A percentile compares a stretch with the other conserved stretches of the same genome.
phyloP scores from a whole-genome alignment of 1,284 basidiomycete species.

The Cystobasidium sp. region DNA sequence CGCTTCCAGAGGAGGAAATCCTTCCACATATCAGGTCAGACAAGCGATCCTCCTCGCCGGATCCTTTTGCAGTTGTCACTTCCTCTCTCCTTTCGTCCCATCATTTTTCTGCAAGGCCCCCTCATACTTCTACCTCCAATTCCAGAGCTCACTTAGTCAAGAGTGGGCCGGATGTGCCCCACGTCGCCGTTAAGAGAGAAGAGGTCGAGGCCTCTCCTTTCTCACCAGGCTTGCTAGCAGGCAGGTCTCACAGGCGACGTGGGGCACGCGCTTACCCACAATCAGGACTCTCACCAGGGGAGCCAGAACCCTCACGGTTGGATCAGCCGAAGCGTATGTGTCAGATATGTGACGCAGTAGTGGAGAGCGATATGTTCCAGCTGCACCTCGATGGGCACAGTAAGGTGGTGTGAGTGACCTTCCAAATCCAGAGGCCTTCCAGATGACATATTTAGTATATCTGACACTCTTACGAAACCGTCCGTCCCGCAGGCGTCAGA shows the following conservation, averaged over 20 bases:
- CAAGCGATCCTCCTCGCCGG: not conserved
- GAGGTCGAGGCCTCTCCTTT: not conserved
- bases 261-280: not conserved
- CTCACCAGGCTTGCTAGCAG: not conserved
- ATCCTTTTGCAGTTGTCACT: no score
- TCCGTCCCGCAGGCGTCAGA: no score
- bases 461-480: no score
- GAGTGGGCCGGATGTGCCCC: not conserved
- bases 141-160: not conserved
- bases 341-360: no score
- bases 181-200: not conserved
- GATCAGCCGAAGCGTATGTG: no score
- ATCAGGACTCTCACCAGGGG: not conserved
- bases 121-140: not conserved
- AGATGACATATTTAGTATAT: no score
- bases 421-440: no score
- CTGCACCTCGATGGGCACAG: no score
- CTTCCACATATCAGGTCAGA: not conserved
- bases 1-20: not conserved
- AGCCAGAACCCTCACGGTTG: no score
- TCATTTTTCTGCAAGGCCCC: not conserved
- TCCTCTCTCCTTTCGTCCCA: not conserved
- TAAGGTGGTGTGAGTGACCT: no score
- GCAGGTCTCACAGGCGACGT: not conserved
- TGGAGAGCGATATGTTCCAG: no score